Evolutionary conservation across 106 monocot genomes (phyloP).

Genomic region (Vanilla planifolia): DNA sequence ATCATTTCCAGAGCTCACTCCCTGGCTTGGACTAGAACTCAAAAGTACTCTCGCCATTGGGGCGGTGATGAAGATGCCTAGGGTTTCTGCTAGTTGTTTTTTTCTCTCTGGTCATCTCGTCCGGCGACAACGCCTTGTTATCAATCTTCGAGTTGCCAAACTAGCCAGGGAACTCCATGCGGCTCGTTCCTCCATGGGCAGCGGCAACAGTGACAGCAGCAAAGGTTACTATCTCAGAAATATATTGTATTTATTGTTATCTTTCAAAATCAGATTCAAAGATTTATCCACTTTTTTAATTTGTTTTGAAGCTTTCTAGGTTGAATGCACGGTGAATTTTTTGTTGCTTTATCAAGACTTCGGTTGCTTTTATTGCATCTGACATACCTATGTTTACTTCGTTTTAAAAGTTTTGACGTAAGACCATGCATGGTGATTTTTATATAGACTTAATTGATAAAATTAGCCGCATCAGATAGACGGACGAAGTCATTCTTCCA

Average conservation of each 20-base stretch:
- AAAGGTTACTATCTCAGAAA: neutral
- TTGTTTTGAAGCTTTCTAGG: neutral
- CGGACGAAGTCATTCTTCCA: neutral
- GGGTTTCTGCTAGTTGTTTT: conserved; percentile 35
- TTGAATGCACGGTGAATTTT: conserved; percentile 4
- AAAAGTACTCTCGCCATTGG: too few species aligned
- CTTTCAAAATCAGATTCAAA: neutral
- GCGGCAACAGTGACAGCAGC: conserved; percentile 27
- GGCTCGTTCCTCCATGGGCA: conserved; percentile 29
- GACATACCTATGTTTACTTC: neutral
- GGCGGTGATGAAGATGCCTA: conserved; percentile 33
- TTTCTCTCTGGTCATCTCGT: conserved; percentile 18
- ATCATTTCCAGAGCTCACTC: too few species aligned
- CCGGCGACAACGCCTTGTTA: neutral
- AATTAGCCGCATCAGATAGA: neutral
- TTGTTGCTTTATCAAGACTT: neutral
- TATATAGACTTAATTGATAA: neutral
- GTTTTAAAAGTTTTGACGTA: neutral
- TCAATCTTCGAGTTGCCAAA: conserved; percentile 11
- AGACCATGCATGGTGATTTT: neutral
- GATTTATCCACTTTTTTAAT: neutral
- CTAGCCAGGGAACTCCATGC: conserved; percentile 26
- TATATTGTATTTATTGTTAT: neutral
- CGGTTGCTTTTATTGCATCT: neutral
- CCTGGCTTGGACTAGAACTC: too few species aligned